Evolutionary conservation across 2,329 filamentous ascomycete species (phyloP), one percentile per base, ranked within the genome.

Genomic region (Colletotrichum lini): DNA sequence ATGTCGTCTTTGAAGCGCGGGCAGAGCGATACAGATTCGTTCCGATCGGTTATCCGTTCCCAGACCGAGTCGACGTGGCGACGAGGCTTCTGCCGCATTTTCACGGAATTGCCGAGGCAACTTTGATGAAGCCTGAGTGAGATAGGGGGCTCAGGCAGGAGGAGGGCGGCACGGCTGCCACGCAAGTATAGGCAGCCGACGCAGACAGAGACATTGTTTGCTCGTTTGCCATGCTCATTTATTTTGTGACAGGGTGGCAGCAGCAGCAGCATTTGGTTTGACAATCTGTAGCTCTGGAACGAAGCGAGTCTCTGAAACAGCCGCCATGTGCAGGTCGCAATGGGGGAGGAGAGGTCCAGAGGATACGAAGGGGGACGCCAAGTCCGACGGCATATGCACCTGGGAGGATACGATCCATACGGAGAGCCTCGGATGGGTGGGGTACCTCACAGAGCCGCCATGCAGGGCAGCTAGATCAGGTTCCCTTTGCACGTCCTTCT

Each of bases 281-380:
- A 16, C 26, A 63, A 38, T 45, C 64, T 62, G 68, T 62, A 45
- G 58, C 50, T 47, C 26, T 59, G 68, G 38, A 67, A 58, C 65
- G 57, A 71, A 63, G 58, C 52, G 68, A 68, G 68, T 52, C 50
- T 23, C 58, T 71, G 65, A 72, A 68, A 68, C 68, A 68, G 64
- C 38, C 57, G 64, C 68, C 40, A 45, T 70, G 56, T 62, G 68
- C 64, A 45, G 50, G 59, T 38, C 47, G 42, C 53, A 53, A 58
- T 58, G 26, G 54, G 18, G 35, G 38, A 21, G 26, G 53, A 40
- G 40, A 18, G 23, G 52, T n/a, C 13, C 4, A 26, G 58, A 50
- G 58, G 44, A 49, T 16, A 18, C 23, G 40, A 40, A 38, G 26
- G 59, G 30, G 35, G 40, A 42, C 30, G 47, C 59, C 59, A 62